Evolutionary conservation across 2,329 filamentous ascomycete genomes (phyloP).

Genomic region (Incumbomyces lentus): DNA sequence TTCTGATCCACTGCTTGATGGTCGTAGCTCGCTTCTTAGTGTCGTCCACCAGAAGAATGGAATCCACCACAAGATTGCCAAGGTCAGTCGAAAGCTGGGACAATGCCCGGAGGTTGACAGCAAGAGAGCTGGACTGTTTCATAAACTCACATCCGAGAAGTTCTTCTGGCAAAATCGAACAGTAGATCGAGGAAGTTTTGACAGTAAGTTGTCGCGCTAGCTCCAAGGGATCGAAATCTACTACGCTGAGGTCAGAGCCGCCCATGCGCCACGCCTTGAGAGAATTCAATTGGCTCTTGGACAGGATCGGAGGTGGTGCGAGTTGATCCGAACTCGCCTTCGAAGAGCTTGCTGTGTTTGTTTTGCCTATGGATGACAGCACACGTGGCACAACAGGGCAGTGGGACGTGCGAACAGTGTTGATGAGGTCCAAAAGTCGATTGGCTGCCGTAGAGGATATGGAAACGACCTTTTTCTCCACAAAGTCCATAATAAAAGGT

Average conservation of each 20-base stretch:
- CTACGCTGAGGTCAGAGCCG: conserved; percentile 58
- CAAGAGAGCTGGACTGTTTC: conserved; percentile 68
- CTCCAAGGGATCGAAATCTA: conserved; percentile 87
- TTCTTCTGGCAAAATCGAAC: conserved; percentile 83
- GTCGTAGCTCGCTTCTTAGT: conserved; percentile 80
- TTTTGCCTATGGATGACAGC: conserved; percentile 79
- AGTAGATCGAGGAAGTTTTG: conserved; percentile 85
- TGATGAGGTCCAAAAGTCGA: conserved; percentile 67
- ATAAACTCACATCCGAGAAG: conserved; percentile 88
- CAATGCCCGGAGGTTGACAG: conserved; percentile 89
- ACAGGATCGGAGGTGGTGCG: conserved; percentile 58
- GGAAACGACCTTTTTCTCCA: conserved; percentile 57
- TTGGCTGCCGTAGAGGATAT: conserved; percentile 67
- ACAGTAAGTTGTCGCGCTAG: conserved; percentile 85
- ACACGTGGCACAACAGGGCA: conserved; percentile 71
- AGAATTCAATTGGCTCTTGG: conserved; percentile 63
- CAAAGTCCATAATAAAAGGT: conserved; percentile 67
- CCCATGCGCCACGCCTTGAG: conserved; percentile 67
- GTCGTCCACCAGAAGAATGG: conserved; percentile 78
- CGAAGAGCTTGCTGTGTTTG: conserved; percentile 61
- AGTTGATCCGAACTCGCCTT: conserved; percentile 63
- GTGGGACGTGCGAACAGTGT: conserved; percentile 64
- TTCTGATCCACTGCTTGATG: conserved; percentile 98
- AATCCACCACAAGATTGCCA: conserved; percentile 85
- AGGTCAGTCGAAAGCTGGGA: conserved; percentile 84